phyloP scores from a whole-genome alignment of 2,329 filamentous ascomycete species.

The Xylariaceae sp. region DNA sequence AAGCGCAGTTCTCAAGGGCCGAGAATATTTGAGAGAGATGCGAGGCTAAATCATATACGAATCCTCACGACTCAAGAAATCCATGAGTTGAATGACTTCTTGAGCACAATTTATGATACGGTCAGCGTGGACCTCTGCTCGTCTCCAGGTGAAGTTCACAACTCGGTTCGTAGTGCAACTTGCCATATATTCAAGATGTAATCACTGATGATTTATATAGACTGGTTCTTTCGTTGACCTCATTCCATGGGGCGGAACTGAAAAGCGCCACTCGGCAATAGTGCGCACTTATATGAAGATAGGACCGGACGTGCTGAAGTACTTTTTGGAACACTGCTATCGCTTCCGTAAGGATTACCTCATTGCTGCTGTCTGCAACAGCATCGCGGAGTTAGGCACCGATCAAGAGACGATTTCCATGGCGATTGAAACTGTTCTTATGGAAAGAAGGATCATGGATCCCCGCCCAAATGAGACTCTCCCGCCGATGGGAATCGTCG shows the following conservation, averaged over 20 bases:
- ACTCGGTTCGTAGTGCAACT: conserved; percentile 19
- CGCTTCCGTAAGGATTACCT: no score
- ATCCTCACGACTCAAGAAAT: conserved; percentile 30
- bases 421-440: conserved; percentile 28
- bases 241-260: conserved; percentile 30
- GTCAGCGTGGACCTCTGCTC: conserved; percentile 32
- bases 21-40: conserved; percentile 25
- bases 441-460: conserved; percentile 27
- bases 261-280: conserved; percentile 29
- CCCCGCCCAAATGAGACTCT: conserved; percentile 9
- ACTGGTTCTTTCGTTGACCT: conserved; percentile 21
- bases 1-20: conserved; percentile 27
- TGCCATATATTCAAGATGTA: background rate
- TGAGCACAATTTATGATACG: conserved; percentile 23
- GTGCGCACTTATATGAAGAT: conserved; percentile 45
- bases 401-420: conserved; percentile 33
- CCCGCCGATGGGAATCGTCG: conserved; percentile 28
- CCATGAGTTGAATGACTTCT: conserved; percentile 28
- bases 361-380: no score
- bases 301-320: conserved; percentile 46
- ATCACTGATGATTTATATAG: conserved; percentile 19
- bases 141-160: conserved; percentile 21
- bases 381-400: conserved; percentile 6
- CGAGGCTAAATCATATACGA: conserved; percentile 29
- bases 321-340: conserved; percentile 42